Base-by-base conservation (phyloP, 805 yeast species). In the Teunomyces lycoperdinae region DNA sequence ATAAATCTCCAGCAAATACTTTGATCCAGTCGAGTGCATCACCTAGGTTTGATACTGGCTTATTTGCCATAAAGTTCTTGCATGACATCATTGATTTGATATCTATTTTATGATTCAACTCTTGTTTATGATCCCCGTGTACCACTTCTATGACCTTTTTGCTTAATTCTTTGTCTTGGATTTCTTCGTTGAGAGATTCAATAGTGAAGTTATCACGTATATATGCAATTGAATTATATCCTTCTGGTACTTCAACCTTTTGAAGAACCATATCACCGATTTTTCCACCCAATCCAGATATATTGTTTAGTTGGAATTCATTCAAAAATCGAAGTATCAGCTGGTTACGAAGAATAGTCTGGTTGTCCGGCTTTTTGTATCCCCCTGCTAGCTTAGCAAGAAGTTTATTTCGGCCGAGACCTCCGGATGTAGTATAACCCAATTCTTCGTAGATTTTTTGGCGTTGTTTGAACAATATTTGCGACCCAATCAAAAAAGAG, bases 231-330 rank as follows among this genome's bases (percentile, higher is more conserved):
- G 56, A 85, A 74, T 50, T 81, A 62, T 27, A 47, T 14, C 65
- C 74, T 2, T 68, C 67, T 0, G 85, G 87, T 2, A 80, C 66
- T 1, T 73, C 69, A n/a, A 90, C 63, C 14, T 69, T 63, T n/a
- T 65, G 62, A 13, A 74, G 51, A 1, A 89, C 71, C 9, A 70
- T 67, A 9, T 83, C 83, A 0, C 99, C 99, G 8, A 77, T 66
- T 54, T 88, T 89, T 2, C 98, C 99, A 5, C 99, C 98, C 75
- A 92, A 71, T 0, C 96, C 89, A 79, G 96, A 85, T 48, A 92
- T 80, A 55, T 90, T 96, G 0, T 80, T 78, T 16, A 92, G 61
- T 49, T 82, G 80, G 61, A 85, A 83, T 24, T 77, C 72, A 28
- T 71, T 71, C 9, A 91, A 63, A 61, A 92, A 94, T 0, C 60